A percentile compares a stretch with the other conserved stretches of the same genome.
Evolutionary conservation across 371 early-diverging fungal species (phyloP).

Genomic region (Mortierella sp.): DNA sequence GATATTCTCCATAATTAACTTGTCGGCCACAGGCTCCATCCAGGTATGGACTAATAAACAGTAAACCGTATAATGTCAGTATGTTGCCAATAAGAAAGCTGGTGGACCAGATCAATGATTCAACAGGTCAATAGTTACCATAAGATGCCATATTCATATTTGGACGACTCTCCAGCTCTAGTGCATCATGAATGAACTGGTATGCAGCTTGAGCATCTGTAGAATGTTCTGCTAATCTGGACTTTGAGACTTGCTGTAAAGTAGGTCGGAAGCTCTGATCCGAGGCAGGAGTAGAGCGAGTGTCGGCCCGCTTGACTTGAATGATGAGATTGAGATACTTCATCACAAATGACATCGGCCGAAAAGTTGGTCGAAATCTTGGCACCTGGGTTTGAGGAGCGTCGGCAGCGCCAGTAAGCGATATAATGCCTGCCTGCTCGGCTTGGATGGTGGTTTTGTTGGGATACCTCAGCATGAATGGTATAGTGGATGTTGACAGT

Average conservation of each 20-base stretch:
- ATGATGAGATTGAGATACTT: neutral
- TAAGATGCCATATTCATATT: constrained; percentile 72
- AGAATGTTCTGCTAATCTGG: constrained; percentile 58
- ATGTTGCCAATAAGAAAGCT: neutral
- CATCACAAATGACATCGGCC: neutral
- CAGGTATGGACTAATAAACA: constrained; percentile 68
- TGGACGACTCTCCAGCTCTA: constrained; percentile 74
- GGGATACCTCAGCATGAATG: neutral
- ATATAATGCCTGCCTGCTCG: neutral
- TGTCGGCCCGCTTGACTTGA: neutral
- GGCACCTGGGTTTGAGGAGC: neutral
- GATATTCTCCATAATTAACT: constrained; percentile 67
- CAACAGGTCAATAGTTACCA: constrained; percentile 39
- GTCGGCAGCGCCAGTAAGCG: neutral
- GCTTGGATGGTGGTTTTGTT: neutral
- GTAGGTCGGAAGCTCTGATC: neutral
- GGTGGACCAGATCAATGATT: neutral
- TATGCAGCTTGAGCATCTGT: constrained; percentile 68
- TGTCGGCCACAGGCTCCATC: constrained; percentile 76
- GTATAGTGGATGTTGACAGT: neutral
- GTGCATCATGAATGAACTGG: constrained; percentile 74
- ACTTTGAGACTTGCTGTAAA: constrained; percentile 60
- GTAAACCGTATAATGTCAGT: neutral
- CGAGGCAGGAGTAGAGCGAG: neutral
- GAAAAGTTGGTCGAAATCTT: neutral